Conservation (phyloP, 1,284 basidiomycete species). For the Wallemia ichthyophaga region DNA sequence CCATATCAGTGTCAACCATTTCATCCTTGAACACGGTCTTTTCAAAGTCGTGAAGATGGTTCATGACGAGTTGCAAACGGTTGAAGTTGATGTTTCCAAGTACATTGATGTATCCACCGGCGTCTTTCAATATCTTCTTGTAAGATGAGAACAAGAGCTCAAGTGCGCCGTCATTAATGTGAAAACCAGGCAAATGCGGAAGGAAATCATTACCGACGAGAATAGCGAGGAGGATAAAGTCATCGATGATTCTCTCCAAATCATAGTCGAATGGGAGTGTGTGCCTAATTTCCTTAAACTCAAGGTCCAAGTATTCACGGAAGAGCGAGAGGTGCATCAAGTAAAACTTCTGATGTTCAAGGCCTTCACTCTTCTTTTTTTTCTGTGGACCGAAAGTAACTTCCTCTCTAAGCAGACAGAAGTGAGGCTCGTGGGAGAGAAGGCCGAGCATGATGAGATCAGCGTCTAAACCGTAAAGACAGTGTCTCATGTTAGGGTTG, state of each 20-base stretch:
- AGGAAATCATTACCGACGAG: constrained; percentile 96
- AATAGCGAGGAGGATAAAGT: constrained; percentile 83
- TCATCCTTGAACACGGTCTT: constrained; percentile 68
- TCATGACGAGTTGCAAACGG: constrained; percentile 55
- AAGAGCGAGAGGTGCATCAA: constrained; percentile 76
- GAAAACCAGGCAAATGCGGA: constrained; percentile 79
- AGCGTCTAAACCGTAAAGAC: constrained; percentile 90
- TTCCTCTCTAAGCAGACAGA: constrained; percentile 86
- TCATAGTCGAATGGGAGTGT: constrained; percentile 37
- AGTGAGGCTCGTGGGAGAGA: constrained; percentile 92
- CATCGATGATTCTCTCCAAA: constrained; percentile 82
- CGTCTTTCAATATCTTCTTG: constrained; percentile 54
- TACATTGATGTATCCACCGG: constrained; percentile 86
- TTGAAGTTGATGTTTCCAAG: constrained; percentile 48
- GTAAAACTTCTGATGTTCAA: constrained; percentile 76
- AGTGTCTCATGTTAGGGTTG: constrained; percentile 77
- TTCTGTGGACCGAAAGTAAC: constrained; percentile 76
- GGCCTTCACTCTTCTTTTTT: constrained; percentile 36
- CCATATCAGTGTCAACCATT: constrained; percentile 60
- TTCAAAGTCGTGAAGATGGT: constrained; percentile 68
- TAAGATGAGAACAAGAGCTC: constrained; percentile 81
- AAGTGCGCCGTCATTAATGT: constrained; percentile 89
- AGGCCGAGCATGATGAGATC: constrained; percentile 96
- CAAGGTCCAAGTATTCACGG: constrained; percentile 86
- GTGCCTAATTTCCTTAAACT: constrained; percentile 42